A percentile compares a stretch with the other conserved stretches of the same genome.
Conservation (phyloP, 176 grass and related monocot genomes). For the Zoysia japonica region DNA sequence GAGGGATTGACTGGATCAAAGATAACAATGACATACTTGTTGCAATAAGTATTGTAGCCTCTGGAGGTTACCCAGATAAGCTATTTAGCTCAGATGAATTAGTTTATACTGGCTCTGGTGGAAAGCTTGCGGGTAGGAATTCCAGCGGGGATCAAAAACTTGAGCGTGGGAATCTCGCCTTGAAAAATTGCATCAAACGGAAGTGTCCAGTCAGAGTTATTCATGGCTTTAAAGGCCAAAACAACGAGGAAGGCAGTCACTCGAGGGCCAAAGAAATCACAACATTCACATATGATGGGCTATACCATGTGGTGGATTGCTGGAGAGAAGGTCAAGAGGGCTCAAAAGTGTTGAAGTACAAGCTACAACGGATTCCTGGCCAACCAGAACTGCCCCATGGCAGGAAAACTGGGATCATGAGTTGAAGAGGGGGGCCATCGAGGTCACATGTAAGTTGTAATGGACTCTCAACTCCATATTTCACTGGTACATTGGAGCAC, state of each 20-base stretch:
- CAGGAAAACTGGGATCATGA: background rate
- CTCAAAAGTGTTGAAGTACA: conserved; percentile 58
- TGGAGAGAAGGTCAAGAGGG: conserved; percentile 45
- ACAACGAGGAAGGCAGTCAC: conserved; percentile 35
- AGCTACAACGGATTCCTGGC: conserved; percentile 51
- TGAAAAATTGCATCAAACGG: conserved; percentile 67
- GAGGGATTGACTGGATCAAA: conserved; percentile 61
- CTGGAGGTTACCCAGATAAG: conserved; percentile 73
- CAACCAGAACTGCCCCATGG: conserved; percentile 56
- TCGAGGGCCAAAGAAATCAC: conserved; percentile 45
- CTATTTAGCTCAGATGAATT: conserved; percentile 65
- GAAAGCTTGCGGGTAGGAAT: conserved; percentile 55
- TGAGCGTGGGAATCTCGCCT: conserved; percentile 64
- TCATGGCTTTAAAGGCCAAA: conserved; percentile 56
- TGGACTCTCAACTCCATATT: background rate
- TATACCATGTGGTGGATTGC: conserved; percentile 64
- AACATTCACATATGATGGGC: conserved; percentile 74
- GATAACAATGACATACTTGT: conserved; percentile 40
- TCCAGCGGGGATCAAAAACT: conserved; percentile 69
- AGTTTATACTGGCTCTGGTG: conserved; percentile 76
- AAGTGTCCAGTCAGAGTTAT: conserved; percentile 69
- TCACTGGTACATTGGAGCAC: background rate
- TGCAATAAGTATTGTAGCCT: conserved; percentile 81
- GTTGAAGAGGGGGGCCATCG: background rate
- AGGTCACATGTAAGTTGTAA: background rate